Conservation (phyloP, 129 eudicot genomes). For the Lonicera japonica region DNA sequence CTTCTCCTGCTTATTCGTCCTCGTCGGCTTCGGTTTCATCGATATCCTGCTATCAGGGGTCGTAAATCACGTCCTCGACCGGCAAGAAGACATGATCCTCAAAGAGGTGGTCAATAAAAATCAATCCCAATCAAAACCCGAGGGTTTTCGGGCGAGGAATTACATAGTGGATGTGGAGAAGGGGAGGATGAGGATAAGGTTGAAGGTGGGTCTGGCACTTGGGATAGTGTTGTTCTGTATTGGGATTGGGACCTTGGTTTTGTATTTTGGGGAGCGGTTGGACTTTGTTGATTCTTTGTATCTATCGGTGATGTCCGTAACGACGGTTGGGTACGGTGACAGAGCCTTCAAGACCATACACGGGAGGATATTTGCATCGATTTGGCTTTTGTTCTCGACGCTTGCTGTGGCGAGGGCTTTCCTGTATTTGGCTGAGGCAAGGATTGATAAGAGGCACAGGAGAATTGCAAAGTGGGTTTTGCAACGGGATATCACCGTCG, state of each 20-base stretch:
- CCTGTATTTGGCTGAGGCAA: conserved; percentile 49
- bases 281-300: conserved; percentile 42
- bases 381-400: conserved; percentile 56
- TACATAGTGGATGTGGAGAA: conserved; percentile 41
- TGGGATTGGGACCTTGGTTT: conserved; percentile 37
- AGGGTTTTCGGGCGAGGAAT: conserved; percentile 7
- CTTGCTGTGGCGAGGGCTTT: conserved; percentile 52
- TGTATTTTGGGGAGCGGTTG: conserved; percentile 30
- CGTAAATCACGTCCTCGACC: conserved; percentile 41
- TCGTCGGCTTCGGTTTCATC: conserved; percentile 57
- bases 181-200: conserved; percentile 58
- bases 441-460: conserved; percentile 50
- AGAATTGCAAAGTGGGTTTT: conserved; percentile 45
- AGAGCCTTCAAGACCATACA: conserved; percentile 36
- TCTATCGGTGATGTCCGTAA: conserved; percentile 43
- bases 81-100: conserved; percentile 41
- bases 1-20: conserved; percentile 43
- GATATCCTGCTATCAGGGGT: conserved; percentile 50
- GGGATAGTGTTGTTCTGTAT: conserved; percentile 39
- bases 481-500: conserved; percentile 39
- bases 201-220: conserved; percentile 45
- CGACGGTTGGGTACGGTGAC: conserved; percentile 69
- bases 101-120: conserved; percentile 14
- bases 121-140: background rate
- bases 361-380: conserved; percentile 44